Base-by-base conservation (phyloP, 352 stramenopile species). In the Globisporangium nunn region DNA sequence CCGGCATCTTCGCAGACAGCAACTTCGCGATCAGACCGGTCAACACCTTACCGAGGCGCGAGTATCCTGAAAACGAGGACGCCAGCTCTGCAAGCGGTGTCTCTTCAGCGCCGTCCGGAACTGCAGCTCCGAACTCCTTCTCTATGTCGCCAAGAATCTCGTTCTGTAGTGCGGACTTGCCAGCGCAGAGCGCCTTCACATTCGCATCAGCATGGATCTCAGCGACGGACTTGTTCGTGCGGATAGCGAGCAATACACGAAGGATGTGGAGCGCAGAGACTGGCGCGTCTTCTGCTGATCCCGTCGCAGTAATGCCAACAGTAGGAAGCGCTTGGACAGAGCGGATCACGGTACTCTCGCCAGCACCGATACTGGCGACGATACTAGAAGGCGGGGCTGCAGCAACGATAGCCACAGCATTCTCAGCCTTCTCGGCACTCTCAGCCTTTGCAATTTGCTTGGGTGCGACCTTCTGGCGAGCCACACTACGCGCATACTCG, bases 1-100 rank as follows among this genome's bases (percentile, higher is more conserved):
- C 85, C 33, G 86, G 84, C 77, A 96, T 91, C 62, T 93, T 92
- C 52, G 71, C 70, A 17, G 73, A 66, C n/a, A 92, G 68, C 63
- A 88, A 70, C 76, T 93, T 91, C 43, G 77, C 81, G 33, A 92
- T 70, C 31, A 93, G 18, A 1, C 64, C 69, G 17, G 56, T 72
- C 8, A 72, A 81, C 10, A 93, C 76, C 63, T 90, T 88, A 43
- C 84, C 86, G 2, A 93, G 68, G 3, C 66, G 58, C 14, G 72
- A 86, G 74, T 96, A 96, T 12, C 65, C 59, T 2, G 69, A 66
- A 53, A 95, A 88, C 57, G 81, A 87, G 41, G 61, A 67, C 7
- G 74, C 72, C 44, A 96, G 54, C 40, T 93, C 84, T 45, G 81
- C 81, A 15, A 96, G 56, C 17, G 83, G 79, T 18, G 89, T 56